Evolutionary conservation across 768 basidiomycete genomes (phyloP).

Genomic region (Dictyophora rubrovolvata): DNA sequence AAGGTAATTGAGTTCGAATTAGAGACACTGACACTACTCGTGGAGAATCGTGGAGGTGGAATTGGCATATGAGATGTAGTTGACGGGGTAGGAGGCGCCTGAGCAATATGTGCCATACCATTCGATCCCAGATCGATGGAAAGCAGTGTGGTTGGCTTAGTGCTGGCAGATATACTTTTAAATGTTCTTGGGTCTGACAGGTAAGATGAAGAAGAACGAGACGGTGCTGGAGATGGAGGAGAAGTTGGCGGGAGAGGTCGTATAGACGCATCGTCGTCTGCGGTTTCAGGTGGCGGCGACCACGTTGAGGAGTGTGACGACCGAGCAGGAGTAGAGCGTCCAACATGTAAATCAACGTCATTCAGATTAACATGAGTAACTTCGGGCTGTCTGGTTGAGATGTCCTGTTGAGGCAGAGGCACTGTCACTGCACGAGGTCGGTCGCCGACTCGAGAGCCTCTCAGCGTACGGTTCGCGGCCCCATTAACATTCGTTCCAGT

Average conservation of each 20-base stretch:
- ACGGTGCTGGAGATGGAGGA: conserved; percentile 80
- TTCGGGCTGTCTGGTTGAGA: conserved; percentile 5
- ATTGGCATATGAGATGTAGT: conserved; percentile 15
- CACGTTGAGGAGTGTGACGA: conserved; percentile 48
- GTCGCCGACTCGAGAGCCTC: not conserved
- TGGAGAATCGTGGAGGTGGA: conserved; percentile 7
- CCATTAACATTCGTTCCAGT: conserved; percentile 29
- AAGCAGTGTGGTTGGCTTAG: conserved; percentile 91
- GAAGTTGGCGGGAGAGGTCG: conserved; percentile 83
- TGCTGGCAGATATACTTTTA: conserved; percentile 74
- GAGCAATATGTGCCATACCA: conserved; percentile 87
- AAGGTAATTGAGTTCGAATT: conserved; percentile 55
- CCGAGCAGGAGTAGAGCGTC: conserved; percentile 50
- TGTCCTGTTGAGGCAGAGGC: not conserved
- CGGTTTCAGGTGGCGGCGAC: conserved; percentile 73
- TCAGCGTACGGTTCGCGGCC: not conserved
- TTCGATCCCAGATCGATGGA: conserved; percentile 70
- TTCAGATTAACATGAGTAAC: conserved; percentile 11
- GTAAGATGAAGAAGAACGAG: conserved; percentile 74
- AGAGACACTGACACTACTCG: conserved; percentile 17
- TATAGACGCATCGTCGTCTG: conserved; percentile 91
- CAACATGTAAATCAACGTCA: conserved; percentile 37
- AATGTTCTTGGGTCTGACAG: conserved; percentile 75
- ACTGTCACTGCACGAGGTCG: conserved; percentile 5
- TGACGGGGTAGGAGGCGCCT: conserved; percentile 57